phyloP scores from a whole-genome alignment of 2,329 filamentous ascomycete species.

The Sporothrix pallida region DNA sequence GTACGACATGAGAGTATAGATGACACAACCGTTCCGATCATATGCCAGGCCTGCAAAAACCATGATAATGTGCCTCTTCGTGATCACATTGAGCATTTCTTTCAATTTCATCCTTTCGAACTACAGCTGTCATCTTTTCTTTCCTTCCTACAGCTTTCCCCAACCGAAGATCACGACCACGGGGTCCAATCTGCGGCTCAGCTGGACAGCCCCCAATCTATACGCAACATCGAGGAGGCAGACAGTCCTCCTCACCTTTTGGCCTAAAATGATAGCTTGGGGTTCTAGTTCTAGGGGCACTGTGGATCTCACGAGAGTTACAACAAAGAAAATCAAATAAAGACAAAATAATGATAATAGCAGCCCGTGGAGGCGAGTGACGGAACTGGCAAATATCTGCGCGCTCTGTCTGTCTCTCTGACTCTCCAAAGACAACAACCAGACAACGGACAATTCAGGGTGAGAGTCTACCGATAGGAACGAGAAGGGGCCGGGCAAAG shows the following conservation, averaged over 20 bases:
- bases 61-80: too few relatives aligned
- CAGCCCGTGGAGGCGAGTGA: background rate
- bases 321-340: constrained; percentile 15
- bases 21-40: background rate
- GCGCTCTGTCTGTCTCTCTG: background rate
- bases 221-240: background rate
- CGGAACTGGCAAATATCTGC: background rate
- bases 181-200: background rate
- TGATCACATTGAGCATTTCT: too few relatives aligned
- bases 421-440: background rate
- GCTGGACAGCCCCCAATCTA: constrained; percentile 14
- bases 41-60: too few relatives aligned
- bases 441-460: background rate
- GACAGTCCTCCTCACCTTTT: background rate
- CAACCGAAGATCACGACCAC: background rate
- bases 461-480: constrained; percentile 6
- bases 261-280: background rate
- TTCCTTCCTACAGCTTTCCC: background rate
- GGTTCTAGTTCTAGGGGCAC: background rate
- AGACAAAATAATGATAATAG: too few relatives aligned
- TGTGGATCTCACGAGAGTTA: background rate
- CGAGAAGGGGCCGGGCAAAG: constrained; percentile 7
- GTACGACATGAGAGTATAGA: background rate
- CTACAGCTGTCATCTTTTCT: background rate
- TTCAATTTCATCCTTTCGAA: background rate